Conservation (phyloP, 306 rosid species). For the Vigna nakashimae region DNA sequence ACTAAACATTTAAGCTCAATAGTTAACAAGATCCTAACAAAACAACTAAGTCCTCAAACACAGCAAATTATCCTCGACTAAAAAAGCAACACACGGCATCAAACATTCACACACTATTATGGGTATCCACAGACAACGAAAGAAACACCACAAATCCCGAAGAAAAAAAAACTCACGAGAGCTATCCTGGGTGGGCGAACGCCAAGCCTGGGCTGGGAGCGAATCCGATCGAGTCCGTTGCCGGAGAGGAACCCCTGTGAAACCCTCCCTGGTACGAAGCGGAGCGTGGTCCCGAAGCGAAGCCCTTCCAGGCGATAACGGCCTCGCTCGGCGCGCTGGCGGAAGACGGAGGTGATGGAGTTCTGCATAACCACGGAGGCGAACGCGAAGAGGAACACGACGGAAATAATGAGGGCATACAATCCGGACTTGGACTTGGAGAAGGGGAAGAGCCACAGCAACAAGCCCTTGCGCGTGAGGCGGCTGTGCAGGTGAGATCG, state of each 20-base stretch:
- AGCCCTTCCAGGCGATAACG: constrained; percentile 51
- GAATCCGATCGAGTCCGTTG: constrained; percentile 68
- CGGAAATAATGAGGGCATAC: constrained; percentile 62
- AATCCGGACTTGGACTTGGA: constrained; percentile 64
- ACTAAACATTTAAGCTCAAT: not conserved
- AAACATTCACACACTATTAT: constrained; percentile 19
- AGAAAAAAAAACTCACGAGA: constrained; percentile 68
- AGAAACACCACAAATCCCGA: not conserved
- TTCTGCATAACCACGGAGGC: constrained; percentile 90
- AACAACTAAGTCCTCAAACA: constrained; percentile 24
- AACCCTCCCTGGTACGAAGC: constrained; percentile 73
- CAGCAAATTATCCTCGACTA: not conserved
- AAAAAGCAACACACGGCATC: not conserved
- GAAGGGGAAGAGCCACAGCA: constrained; percentile 60
- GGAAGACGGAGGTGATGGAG: constrained; percentile 72
- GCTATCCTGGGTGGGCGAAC: constrained; percentile 86
- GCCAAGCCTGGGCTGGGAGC: constrained; percentile 66
- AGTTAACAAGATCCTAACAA: constrained; percentile 2
- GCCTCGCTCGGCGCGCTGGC: constrained; percentile 58
- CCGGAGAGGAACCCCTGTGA: constrained; percentile 58
- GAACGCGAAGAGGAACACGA: constrained; percentile 66
- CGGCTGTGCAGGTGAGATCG: constrained; percentile 71
- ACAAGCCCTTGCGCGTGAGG: constrained; percentile 76
- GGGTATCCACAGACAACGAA: not conserved
- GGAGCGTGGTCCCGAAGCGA: constrained; percentile 73